phyloP scores from a whole-genome alignment of 2,329 filamentous ascomycete species.

The Gaeumannomyces sp. region DNA sequence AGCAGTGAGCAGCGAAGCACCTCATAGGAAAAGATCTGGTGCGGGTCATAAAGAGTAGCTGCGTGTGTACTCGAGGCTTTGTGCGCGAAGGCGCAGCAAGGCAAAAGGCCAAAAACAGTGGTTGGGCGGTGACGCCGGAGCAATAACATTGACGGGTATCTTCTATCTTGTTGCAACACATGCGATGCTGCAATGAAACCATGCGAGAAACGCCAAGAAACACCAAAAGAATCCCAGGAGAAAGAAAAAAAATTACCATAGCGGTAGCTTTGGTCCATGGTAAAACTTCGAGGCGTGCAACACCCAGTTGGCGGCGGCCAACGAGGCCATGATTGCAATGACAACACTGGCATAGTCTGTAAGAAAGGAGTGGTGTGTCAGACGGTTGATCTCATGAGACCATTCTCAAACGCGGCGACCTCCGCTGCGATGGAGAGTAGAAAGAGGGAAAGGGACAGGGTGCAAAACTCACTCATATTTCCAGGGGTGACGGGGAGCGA shows the following conservation, averaged over 20 bases:
- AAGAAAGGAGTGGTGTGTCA: neutral
- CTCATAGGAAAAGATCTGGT: too few species aligned
- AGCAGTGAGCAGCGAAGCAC: too few species aligned
- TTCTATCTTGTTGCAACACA: neutral
- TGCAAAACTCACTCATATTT: neutral
- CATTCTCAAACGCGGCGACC: neutral
- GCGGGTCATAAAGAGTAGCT: too few species aligned
- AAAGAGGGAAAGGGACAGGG: neutral
- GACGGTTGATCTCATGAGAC: neutral
- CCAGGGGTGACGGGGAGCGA: neutral
- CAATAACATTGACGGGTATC: neutral
- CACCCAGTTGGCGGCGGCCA: neutral
- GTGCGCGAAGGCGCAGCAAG: too few species aligned
- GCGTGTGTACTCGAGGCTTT: too few species aligned
- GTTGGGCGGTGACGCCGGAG: neutral
- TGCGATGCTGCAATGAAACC: neutral
- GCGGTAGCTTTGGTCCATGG: neutral
- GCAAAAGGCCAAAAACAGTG: neutral
- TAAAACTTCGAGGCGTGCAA: neutral
- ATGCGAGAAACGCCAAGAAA: neutral
- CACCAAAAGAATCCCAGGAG: neutral
- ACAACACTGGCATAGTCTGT: neutral
- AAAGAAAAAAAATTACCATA: neutral
- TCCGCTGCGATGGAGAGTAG: too few species aligned
- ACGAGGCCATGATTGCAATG: neutral